Evolutionary conservation across 805 yeast genomes (phyloP), one percentile per base, ranked within the genome.

Genomic region (Starmerella geochares): DNA sequence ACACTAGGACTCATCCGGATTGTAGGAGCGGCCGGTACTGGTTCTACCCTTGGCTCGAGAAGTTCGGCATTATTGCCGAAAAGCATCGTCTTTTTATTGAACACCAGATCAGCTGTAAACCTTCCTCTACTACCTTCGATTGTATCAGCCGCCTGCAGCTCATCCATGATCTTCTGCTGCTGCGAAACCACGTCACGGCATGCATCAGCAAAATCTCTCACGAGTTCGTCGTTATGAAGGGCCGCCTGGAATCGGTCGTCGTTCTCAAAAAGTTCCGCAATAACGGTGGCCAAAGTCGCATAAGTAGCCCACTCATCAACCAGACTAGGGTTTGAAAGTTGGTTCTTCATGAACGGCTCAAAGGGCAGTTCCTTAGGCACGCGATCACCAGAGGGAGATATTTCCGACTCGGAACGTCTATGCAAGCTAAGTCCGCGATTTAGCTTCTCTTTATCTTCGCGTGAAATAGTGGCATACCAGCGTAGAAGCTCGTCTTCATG

Each of bases 401-500:
- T 16, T 17, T 27, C 33, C 3, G 44, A 40, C n/a, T 19, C 24
- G 5, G 33, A 17, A 8, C 17, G 24, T 11, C 23, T 8, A 19
- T 25, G 44, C 24, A 27, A 1, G 7, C 13, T 17, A 4, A 14
- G 10, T n/a, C 40, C 20, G 16, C 17, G 25, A 10, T 7, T 23
- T 10, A n/a, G 14, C 24, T 9, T 25, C 4, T 47, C 40, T 37
- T 24, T 27, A 20, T 33, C 35, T 7, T 35, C 48, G 47, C 46
- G 37, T 0, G 94, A 82, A 27, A 88, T 72, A 51, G 76, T 77
- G 60, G 79, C 85, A 57, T 83, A 76, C 66, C 85, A 90, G 16
- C 77, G 78, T n/a, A 71, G 59, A 7, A 87, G 66, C 56, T 84
- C 85, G 0, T 57, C 65, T 47, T 72, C 72, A 58, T 82, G 80